Percentiles rank a stretch among this genome's conserved stretches.
Conservation (phyloP, 176 grass and related monocot genomes). For the Chloris gayana region DNA sequence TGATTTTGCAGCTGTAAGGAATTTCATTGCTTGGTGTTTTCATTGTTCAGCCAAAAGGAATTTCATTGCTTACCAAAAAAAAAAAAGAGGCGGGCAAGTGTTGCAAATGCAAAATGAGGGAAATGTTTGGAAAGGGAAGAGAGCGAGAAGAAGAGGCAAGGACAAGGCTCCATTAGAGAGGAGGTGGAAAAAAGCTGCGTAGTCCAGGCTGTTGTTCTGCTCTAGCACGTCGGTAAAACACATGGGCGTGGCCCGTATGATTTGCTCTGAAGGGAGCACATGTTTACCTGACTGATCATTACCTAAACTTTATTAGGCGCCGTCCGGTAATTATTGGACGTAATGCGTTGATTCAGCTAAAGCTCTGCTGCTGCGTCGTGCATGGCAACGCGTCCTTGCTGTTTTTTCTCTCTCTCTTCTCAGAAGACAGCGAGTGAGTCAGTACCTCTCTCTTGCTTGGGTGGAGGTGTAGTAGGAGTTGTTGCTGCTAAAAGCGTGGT, state of each 20-base stretch:
- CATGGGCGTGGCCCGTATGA: conserved; percentile 41
- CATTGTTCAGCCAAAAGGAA: too few species aligned
- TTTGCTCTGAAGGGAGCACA: conserved; percentile 1
- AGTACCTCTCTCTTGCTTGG: neutral
- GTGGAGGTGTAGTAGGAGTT: neutral
- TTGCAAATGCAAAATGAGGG: too few species aligned
- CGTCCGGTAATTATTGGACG: conserved; percentile 28
- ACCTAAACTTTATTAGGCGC: conserved; percentile 40
- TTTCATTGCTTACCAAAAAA: too few species aligned
- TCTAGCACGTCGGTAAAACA: conserved; percentile 29
- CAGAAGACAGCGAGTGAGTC: neutral
- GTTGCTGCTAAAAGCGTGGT: conserved; percentile 33
- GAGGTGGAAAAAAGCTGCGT: conserved; percentile 26
- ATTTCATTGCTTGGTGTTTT: too few species aligned
- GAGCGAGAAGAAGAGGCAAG: neutral
- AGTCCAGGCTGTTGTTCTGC: conserved; percentile 37
- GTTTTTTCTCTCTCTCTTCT: neutral
- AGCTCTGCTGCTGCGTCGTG: conserved; percentile 8
- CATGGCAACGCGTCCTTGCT: neutral
- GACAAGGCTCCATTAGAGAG: conserved; percentile 17
- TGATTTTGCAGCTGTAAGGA: neutral
- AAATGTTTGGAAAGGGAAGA: too few species aligned
- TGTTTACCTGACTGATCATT: conserved; percentile 47
- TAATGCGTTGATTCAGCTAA: conserved; percentile 5
- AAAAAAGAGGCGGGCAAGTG: too few species aligned